phyloP scores from a whole-genome alignment of 129 eudicot genomes.

The Daucus carota region DNA sequence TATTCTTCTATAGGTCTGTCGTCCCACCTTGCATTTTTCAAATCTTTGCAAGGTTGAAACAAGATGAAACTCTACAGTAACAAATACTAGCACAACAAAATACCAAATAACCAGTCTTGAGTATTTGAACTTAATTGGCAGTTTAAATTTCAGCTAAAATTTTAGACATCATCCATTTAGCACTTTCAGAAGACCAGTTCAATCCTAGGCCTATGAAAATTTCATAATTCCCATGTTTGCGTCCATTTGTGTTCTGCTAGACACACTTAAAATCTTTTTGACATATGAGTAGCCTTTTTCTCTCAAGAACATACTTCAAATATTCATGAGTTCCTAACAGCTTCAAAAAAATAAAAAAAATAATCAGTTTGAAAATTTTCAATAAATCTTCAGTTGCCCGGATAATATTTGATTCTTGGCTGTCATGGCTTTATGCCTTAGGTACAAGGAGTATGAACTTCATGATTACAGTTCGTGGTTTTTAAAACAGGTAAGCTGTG shows the following conservation, averaged over 20 bases:
- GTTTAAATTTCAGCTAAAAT: neutral
- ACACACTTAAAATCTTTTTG: neutral
- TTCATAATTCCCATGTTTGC: neutral
- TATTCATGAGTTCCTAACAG: neutral
- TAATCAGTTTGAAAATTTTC: neutral
- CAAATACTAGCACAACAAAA: neutral
- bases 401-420: neutral
- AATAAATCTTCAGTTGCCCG: neutral
- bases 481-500: constrained; percentile 48
- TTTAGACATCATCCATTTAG: neutral
- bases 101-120: neutral
- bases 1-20: too few relatives aligned
- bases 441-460: constrained; percentile 94
- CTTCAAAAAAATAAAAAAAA: neutral
- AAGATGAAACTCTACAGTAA: neutral
- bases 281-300: neutral
- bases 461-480: constrained; percentile 91
- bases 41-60: neutral
- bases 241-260: neutral
- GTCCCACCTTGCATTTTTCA: neutral
- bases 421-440: constrained; percentile 14
- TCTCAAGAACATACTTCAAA: neutral
- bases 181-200: neutral
- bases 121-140: neutral
- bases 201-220: neutral